Evolutionary conservation across 768 basidiomycete species (phyloP), one percentile per base, ranked within the genome.

Genomic region (Daedaleopsis nitida): DNA sequence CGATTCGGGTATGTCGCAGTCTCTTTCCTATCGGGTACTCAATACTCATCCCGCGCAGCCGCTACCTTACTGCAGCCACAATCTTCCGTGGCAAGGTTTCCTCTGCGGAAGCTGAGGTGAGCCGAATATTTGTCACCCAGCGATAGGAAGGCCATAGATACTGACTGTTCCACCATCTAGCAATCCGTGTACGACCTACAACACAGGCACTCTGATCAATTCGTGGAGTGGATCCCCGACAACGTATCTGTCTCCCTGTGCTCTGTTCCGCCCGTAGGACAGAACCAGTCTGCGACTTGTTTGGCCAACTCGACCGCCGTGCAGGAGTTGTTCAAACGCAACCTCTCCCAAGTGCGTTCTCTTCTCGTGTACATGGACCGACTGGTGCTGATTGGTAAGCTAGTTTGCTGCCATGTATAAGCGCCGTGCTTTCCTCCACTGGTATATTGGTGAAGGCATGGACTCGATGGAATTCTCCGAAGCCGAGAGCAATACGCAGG

Each of bases 151-250:
- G 23, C 13, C 38, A 53, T 50, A 54, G 51, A 39, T 52, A 54
- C 64, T 65, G 39, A 65, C 27, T 43, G 38, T 21, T 44, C 42
- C 44, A 53, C 12, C 42, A 3, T 12, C 14, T 70, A 95, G 87
- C 81, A 85, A 58, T 81, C 89, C 11, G 83, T 95, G 21, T 80
- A 77, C 44, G 85, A 92, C 61, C 74, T 96, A 44, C 94, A 96
- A 71, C 77, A 74, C 49, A 92, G 86, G 75, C 87, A 91, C 65
- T 89, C 90, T 5, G 72, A 76, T 53, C 81, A 84, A 43, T 94
- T 94, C 65, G 92, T 94, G 17, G 92, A 94, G 89, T 93, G 92
- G 93, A 93, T 94, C 65, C 92, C 92, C 8, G 93, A 94, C 73
- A 94, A 94, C 64, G 88, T 94, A 10, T 94, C 92, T 0, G 86